Evolutionary conservation across 495 filamentous ascomycete species (phyloP).

Genomic region (Podospora pseudoanserina): DNA sequence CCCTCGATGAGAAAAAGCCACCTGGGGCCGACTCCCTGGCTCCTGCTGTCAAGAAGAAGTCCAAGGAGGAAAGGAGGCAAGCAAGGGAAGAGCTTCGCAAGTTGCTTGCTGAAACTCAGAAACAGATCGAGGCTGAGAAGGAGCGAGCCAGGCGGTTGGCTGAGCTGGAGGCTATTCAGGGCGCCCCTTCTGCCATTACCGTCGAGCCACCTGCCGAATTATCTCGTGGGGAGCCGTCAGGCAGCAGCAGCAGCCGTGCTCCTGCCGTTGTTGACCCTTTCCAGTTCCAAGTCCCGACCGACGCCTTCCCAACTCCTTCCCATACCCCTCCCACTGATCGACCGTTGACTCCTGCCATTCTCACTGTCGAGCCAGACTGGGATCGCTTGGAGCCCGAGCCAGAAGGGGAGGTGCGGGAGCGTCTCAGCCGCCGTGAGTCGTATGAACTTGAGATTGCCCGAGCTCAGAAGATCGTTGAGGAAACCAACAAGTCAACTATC

Average conservation of each 20-base stretch:
- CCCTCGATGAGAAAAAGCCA: slow-evolving; percentile 2
- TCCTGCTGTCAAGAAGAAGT: slow-evolving; percentile 17
- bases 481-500: slow-evolving; percentile 37
- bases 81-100: slow-evolving; percentile 27
- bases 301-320: slow-evolving; percentile 44
- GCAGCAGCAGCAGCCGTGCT: slow-evolving; percentile 17
- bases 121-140: slow-evolving; percentile 29
- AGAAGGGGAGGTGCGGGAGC: slow-evolving; percentile 22
- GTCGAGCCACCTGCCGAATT: neutral
- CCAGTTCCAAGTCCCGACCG: slow-evolving; percentile 47
- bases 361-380: slow-evolving; percentile 44
- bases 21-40: neutral
- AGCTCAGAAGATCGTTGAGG: slow-evolving; percentile 32
- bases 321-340: slow-evolving; percentile 31
- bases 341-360: slow-evolving; percentile 38
- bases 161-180: slow-evolving; percentile 13
- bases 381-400: slow-evolving; percentile 12
- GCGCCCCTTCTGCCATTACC: neutral
- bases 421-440: slow-evolving; percentile 40
- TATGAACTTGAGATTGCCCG: slow-evolving; percentile 40
- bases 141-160: slow-evolving; percentile 20
- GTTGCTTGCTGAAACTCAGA: slow-evolving; percentile 29
- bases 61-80: slow-evolving; percentile 26
- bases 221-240: slow-evolving; percentile 12
- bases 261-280: slow-evolving; percentile 46